phyloP scores from a whole-genome alignment of 768 basidiomycete species.

The Pulveroboletus ravenelii region DNA sequence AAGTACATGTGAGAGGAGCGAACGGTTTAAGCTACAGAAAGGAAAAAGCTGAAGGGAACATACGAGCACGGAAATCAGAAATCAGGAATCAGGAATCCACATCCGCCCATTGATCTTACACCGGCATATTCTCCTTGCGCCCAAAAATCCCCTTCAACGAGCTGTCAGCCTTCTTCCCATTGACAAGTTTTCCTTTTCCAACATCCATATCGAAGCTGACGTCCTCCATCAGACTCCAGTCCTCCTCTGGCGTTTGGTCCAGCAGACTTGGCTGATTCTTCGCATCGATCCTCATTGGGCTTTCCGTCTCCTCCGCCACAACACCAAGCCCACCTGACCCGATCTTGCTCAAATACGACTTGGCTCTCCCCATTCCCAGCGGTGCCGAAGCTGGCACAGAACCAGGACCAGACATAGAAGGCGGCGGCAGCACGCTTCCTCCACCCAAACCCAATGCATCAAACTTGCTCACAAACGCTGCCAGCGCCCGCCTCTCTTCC shows the following conservation, averaged over 20 bases:
- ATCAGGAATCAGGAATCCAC: background rate
- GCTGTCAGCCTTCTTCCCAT: constrained; percentile 32
- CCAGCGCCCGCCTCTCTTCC: constrained; percentile 71
- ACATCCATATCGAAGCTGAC: constrained; percentile 49
- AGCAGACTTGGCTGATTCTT: constrained; percentile 47
- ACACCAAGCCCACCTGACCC: constrained; percentile 19
- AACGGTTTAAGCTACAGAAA: no score
- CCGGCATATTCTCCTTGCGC: constrained; percentile 25
- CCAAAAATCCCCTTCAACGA: constrained; percentile 26
- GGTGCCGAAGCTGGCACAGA: background rate
- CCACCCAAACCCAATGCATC: constrained; percentile 62
- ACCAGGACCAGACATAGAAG: constrained; percentile 6
- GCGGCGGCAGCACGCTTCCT: constrained; percentile 32
- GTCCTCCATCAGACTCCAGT: constrained; percentile 44
- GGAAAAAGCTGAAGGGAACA: no score
- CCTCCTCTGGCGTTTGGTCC: constrained; percentile 57
- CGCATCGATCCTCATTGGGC: constrained; percentile 50
- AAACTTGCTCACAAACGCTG: constrained; percentile 78
- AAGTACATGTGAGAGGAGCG: no score
- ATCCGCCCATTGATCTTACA: constrained; percentile 6
- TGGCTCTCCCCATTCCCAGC: constrained; percentile 37
- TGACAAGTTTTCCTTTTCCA: constrained; percentile 16
- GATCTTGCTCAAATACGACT: constrained; percentile 43
- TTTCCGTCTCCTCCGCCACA: constrained; percentile 35
- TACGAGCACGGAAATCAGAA: no score